Base-by-base conservation (phyloP, 148 eudicot species). In the Arbutus unedo region DNA sequence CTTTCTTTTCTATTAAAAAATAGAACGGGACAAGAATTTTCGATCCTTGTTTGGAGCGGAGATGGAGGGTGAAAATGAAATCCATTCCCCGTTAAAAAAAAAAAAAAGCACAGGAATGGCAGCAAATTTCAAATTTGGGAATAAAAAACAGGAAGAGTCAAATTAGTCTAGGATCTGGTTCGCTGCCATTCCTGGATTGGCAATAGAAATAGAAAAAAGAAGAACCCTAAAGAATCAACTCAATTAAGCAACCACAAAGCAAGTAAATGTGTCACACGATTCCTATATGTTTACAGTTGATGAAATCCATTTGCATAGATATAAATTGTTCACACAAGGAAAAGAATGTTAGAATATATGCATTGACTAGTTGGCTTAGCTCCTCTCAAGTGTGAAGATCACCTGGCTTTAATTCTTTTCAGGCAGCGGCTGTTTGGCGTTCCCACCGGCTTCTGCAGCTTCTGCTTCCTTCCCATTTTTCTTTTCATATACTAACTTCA, bases 401-500 rank as follows among this genome's bases (percentile, higher is more conserved):
- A 31, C 44, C 71, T 79, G 51, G 48, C 79, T 86, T 54, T 15
- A 67, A 23, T 8, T 68, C 68, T 21, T 45, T 74, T 77, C 76
- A 8, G 71, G 70, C 3, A 13, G 83, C 87, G 64, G 76, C 67
- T 88, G 85, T 82, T 91, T 89, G 84, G 88, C 87, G 83, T 82
- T 93, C 85, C 84, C 92, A 82, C 84, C 83, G 4, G 98, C 59
- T 79, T 89, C 93, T 3, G 87, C 83, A 3, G 98, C 66, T 79
- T 89, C 93, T 3, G 87, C 84, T 51, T 82, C 81, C 82, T 87
- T 91, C 84, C 87, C 91, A 50, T 90, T 86, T 77, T 87, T 81
- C 88, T 92, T 92, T 77, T 89, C 96, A 6, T 93, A 96, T 53
- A 92, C 99, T 45, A 90, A 79, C 90, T 80, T 93, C 85, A 91